These are phyloP conservation scores for Mallotus repandus DNA, from an alignment of 441 rosid species.

Conservation along the genomic window DNA sequence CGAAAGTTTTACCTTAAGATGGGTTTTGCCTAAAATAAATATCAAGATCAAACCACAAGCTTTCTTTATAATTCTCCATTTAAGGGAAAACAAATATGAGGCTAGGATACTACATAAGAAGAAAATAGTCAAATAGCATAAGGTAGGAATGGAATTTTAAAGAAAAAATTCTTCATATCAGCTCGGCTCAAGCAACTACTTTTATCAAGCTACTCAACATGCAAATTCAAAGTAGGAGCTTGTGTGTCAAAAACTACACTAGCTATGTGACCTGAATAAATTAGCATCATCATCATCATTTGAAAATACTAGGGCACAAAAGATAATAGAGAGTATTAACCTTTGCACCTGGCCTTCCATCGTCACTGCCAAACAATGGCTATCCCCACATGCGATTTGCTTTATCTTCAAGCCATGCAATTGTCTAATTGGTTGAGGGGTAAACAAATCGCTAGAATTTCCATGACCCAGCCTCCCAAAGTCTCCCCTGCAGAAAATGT, in stretches of 20 bases:
- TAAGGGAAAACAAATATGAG: not conserved
- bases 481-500: slow-evolving; percentile 73
- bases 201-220: not conserved
- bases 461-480: slow-evolving; percentile 99
- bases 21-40: not conserved
- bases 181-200: not conserved
- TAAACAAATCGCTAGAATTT: slow-evolving; percentile 84
- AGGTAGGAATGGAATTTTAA: not conserved
- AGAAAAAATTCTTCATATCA: not conserved
- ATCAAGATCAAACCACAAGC: not conserved
- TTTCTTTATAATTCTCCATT: not conserved
- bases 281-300: slow-evolving; percentile 14
- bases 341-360: slow-evolving; percentile 88
- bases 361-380: slow-evolving; percentile 95
- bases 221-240: not conserved
- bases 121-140: not conserved
- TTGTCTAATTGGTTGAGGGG: slow-evolving; percentile 87
- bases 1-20: too few species aligned
- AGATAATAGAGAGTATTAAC: slow-evolving; percentile 35
- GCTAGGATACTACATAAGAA: not conserved
- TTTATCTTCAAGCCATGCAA: slow-evolving; percentile 73
- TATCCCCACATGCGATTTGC: slow-evolving; percentile 98
- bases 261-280: not conserved
- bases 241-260: not conserved
- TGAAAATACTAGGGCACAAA: not conserved